Base-by-base conservation (phyloP, 1,139 yeast genomes). In the Kodamaea sp. region DNA sequence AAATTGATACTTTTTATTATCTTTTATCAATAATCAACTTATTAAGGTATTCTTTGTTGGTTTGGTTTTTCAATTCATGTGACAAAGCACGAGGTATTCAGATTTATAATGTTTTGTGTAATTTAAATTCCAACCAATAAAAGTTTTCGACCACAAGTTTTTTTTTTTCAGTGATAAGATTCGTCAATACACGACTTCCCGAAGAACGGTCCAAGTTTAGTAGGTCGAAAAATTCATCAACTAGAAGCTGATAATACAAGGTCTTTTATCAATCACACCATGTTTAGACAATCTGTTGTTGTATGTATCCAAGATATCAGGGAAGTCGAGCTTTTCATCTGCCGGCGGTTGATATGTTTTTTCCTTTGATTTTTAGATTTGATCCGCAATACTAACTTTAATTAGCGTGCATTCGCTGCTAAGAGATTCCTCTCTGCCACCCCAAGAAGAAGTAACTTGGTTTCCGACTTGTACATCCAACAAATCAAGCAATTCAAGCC, bases 401-500 rank as follows among this genome's bases (percentile, higher is more conserved):
- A 8, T 23, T 36, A 53, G 63, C 63, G 58, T 55, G 49, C 55
- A 49, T 53, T 61, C 45, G 50, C 63, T 40, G 55, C 73, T 46
- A 67, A 61, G 63, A 68, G 75, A 67, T 58, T 61, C 45, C 64
- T 72, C 56, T 67, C 76, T 45, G 58, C 63, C 49, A 66, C 74
- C 43, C 67, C 75, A 51, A 63, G 67, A 57, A 67, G 71, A 63
- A 55, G 58, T 55, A 81, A 88, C 73, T 75, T 85, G 62, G 70
- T 90, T 59, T 79, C 88, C 64, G 96, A 90, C 52, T 78, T 90
- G 54, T 92, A 90, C 73, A 71, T 90, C 60, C 83, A 78, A 67
- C 95, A 88, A 67, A 75, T 92, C 69, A 86, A 83, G 73, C 80
- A 81, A 45, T 88, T 84, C 80, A 87, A 89, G 76, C 90, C 96